Evolutionary conservation across 495 filamentous ascomycete species (phyloP).

Genomic region (Tirmania nivea): DNA sequence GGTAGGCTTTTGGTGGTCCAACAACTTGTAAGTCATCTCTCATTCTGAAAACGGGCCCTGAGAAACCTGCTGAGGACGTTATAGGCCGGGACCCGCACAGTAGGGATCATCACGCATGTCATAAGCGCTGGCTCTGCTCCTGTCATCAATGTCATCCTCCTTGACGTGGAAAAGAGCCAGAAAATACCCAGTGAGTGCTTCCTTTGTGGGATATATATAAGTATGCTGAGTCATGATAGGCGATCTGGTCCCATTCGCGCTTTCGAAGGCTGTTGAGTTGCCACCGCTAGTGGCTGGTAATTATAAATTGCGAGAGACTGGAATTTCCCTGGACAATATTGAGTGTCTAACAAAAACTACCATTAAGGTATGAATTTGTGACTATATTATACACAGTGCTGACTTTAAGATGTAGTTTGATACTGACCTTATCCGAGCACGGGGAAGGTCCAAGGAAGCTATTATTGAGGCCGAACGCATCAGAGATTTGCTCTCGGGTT

Average conservation of each 20-base stretch:
- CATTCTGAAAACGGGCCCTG: background rate
- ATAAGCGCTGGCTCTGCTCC: no score
- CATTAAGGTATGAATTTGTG: constrained; percentile 25
- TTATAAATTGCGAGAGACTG: background rate
- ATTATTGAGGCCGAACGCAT: background rate
- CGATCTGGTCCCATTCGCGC: constrained; percentile 9
- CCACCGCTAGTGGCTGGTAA: constrained; percentile 4
- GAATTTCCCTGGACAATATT: constrained; percentile 7
- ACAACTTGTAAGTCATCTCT: constrained; percentile 6
- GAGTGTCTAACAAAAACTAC: constrained; percentile 61
- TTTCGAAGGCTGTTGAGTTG: constrained; percentile 4
- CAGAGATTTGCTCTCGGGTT: background rate
- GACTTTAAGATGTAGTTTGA: no score
- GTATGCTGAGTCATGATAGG: no score
- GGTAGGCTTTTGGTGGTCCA: constrained; percentile 48
- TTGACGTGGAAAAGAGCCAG: no score
- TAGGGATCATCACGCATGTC: no score
- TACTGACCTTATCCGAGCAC: no score
- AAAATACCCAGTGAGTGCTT: no score
- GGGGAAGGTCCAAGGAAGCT: background rate
- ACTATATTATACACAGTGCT: background rate
- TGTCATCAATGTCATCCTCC: no score
- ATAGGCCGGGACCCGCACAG: background rate
- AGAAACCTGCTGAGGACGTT: background rate
- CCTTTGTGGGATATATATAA: no score